Base-by-base conservation (phyloP, 2,329 filamentous ascomycete species). In the Diaporthe destruens region DNA sequence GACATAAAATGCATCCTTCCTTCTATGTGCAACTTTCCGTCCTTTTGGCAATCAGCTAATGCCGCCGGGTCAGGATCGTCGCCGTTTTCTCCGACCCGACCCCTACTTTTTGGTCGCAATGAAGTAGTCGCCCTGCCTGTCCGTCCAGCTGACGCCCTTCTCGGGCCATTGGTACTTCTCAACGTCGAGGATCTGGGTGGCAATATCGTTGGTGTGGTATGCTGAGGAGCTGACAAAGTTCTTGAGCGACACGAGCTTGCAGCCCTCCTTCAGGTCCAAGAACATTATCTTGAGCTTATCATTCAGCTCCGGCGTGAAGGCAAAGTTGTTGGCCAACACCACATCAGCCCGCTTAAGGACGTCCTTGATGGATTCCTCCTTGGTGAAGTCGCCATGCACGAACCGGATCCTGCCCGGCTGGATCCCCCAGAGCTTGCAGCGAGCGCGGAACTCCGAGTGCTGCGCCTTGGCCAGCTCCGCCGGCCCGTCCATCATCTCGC, bases 261-360 rank as follows among this genome's bases (percentile, higher is more conserved):
- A 95, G 3, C 96, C 96, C 70, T 93, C 88, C 83, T 98, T 98
- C 75, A 98, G 86, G 79, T 99, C 96, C 74, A 99, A 85, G 79
- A 99, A 98, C 85, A 97, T 94, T 77, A 94, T 91, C 76, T 96
- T 90, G 57, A 99, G 86, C 74, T 91, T 90, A 79, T 94, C 92
- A 82, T 98, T 99, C 71, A 98, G 89, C 77, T 92, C 88, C 18
- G 95, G 92, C 7, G 92, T 95, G 82, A 99, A 99, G 2, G 95
- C 96, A 83, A 98, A 95, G 83, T 99, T 99, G 85, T 99, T 99
- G 78, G 98, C 96, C 34, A 99, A 88, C 23, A 99, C 90, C n/a
- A 98, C 95, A 80, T 99, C 96, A 1, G 96, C 96, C 70, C 92
- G 90, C 81, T 93, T 92, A 65, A 99, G 87, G 9, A 92, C 91